Evolutionary conservation across 2,329 filamentous ascomycete species (phyloP), one percentile per base, ranked within the genome.

Genomic region (Neofusicoccum kwambonambiense): DNA sequence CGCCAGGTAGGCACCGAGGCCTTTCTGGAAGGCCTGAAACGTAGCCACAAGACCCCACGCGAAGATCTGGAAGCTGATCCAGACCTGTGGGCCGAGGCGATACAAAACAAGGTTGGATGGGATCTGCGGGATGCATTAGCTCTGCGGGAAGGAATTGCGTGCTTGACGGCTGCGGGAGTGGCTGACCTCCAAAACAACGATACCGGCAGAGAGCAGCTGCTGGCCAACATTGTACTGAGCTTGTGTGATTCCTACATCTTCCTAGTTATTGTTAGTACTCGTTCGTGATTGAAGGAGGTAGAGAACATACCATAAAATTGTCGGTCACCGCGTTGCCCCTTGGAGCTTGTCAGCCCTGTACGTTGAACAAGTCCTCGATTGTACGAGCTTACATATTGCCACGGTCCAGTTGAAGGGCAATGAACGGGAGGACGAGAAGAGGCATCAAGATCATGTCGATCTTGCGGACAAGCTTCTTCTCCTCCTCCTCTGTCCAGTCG

Each of bases 1-100:
- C 0, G 73, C 71, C 11, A 79, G 70, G 67, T 76, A 80, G 2
- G 77, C 71, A 1, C 67, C 75, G 15, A 78, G 73, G 22, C 75
- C 76, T 39, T 73, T 74, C 62, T 78, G 75, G 62, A 77, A 80
- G 0, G 78, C 76, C 61, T 80, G 78, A 63, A 80, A 79, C 1
- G 76, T 76, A 19, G 75, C 76, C 11, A 79, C 77, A 15, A 75
- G 69, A 11, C 77, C 77, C 72, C 73, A 75, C 12, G 71, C 72
- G 13, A 80, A 70, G 44, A 80, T 75, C 62, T 79, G 77, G 1
- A 70, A 66, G 0, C 74, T 76, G 19, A 79, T 71, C 78, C 78
- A 80, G 15, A 76, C 68, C 12, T 73, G 71, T 2, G 78, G 78
- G 9, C 78, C 73, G n/a, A 75, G 69, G 11, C 73, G 70, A 61